Percentiles rank a stretch among this genome's conserved stretches.
Conservation (phyloP, 108 stramenopile species). For the Parietichytrium sp. region DNA sequence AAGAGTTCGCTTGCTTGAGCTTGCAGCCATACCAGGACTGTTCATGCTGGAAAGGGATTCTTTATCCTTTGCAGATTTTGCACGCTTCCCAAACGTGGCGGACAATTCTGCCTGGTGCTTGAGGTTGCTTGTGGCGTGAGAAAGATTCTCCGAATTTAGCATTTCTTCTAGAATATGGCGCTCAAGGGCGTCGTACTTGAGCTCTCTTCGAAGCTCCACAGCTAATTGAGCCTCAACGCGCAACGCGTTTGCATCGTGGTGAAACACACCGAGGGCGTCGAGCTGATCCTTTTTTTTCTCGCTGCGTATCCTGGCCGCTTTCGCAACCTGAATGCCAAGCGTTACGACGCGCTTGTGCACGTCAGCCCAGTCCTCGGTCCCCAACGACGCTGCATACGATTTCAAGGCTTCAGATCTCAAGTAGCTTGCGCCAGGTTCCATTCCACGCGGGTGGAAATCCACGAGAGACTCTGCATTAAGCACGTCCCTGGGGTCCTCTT, state of each 20-base stretch:
- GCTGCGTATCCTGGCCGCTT: neutral
- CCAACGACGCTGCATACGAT: neutral
- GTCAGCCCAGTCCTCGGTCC: constrained; percentile 14
- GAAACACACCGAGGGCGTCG: neutral
- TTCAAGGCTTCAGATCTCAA: neutral
- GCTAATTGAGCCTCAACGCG: neutral
- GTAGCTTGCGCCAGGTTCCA: constrained; percentile 11
- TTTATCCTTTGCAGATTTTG: neutral
- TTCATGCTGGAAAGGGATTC: neutral
- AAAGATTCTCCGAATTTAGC: neutral
- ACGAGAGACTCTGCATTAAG: neutral
- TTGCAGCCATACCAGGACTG: neutral
- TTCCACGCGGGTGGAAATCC: neutral
- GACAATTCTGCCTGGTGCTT: neutral
- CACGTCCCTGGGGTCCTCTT: neutral
- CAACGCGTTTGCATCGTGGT: neutral
- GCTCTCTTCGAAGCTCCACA: neutral
- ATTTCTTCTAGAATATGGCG: neutral
- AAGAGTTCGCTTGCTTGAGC: too few species aligned
- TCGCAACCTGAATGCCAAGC: neutral
- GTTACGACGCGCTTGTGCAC: neutral
- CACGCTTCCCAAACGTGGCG: neutral
- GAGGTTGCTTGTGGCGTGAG: neutral
- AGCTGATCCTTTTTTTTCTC: neutral
- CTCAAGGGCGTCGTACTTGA: neutral